Evolutionary conservation across 106 monocot species (phyloP), one percentile per base, ranked within the genome.

Genomic region (Acorus calamus): DNA sequence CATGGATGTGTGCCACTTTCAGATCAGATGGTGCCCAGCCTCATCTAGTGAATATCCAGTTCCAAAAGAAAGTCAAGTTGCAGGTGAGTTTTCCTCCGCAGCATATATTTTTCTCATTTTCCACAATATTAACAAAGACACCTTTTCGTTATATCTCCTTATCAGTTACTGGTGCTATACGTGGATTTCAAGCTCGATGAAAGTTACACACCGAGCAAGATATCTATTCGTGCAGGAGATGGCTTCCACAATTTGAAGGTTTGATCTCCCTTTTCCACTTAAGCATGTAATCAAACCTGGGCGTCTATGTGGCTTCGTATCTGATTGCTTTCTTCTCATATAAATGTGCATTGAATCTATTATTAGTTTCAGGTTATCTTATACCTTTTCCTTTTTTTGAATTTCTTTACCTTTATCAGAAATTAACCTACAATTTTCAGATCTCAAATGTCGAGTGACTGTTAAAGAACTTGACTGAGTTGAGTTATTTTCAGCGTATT

Each of bases 221-320:
- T 98, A 43, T 98, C 92, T 49, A 63, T 98, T 44, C 81, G 98
- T 57, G 88, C 88, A 9, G 98, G 98, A 3, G 90, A 98, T 71
- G 92, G 98, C 10, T 98, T 98, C 64, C 98, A 98, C 63, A 92
- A 92, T 66, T 61, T 98, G 44, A 98, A 98, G 92, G 98, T 98
- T 48, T 14, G 60, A 7, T 59, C 56, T 66, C 74, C 6, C 41
- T 0, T 8, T 54, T 62, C 46, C 52, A 1, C 28, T 28, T 28
- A 28, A 28, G 28, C 28, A 1, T 28, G 1, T 28, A 28, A 28
- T 28, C 28, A 28, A 28, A 28, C 28, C 28, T 28, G 28, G 28
- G 28, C 28, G 0, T 28, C 28, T 28, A 28, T 28, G 28, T 28
- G 28, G 0, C 28, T 28, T 28, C 28, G 28, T 28, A 28, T 28